These are phyloP conservation scores for Apiotrichum laibachii DNA, from an alignment of 1,284 basidiomycete species.

Conservation along the genomic window DNA sequence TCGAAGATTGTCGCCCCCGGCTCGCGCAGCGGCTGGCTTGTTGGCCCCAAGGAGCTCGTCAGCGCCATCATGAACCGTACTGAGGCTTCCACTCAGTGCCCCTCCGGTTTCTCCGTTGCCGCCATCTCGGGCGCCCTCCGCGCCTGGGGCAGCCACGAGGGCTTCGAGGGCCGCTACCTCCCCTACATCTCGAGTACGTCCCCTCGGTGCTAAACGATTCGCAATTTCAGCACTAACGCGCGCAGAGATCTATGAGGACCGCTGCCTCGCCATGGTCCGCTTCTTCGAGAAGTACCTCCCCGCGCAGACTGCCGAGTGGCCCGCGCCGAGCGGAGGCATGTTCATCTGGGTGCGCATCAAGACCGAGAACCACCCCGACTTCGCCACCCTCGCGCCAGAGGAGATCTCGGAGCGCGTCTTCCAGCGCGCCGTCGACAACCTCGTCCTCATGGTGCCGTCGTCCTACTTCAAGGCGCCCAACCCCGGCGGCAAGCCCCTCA, in stretches of 20 bases:
- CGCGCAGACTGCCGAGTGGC: slow-evolving; percentile 24
- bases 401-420: slow-evolving; percentile 34
- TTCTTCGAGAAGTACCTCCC: slow-evolving; percentile 35
- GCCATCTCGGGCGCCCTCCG: slow-evolving; percentile 37
- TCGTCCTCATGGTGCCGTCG: slow-evolving; percentile 32
- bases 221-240: background rate
- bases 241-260: slow-evolving; percentile 30
- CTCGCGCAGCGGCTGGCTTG: slow-evolving; percentile 70
- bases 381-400: slow-evolving; percentile 22
- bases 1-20: slow-evolving; percentile 79
- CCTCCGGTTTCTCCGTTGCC: slow-evolving; percentile 42
- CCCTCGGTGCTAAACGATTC: background rate
- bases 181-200: slow-evolving; percentile 32
- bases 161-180: slow-evolving; percentile 41
- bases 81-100: slow-evolving; percentile 41
- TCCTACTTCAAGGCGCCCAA: slow-evolving; percentile 36
- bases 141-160: slow-evolving; percentile 42
- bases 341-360: slow-evolving; percentile 43
- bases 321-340: slow-evolving; percentile 38
- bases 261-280: slow-evolving; percentile 30
- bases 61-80: slow-evolving; percentile 35
- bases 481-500: slow-evolving; percentile 9
- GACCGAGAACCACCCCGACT: slow-evolving; percentile 36
- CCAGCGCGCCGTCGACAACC: slow-evolving; percentile 27
- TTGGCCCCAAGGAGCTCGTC: slow-evolving; percentile 45